Conservation (phyloP, 352 stramenopile species). For the Phytophthora lateralis region DNA sequence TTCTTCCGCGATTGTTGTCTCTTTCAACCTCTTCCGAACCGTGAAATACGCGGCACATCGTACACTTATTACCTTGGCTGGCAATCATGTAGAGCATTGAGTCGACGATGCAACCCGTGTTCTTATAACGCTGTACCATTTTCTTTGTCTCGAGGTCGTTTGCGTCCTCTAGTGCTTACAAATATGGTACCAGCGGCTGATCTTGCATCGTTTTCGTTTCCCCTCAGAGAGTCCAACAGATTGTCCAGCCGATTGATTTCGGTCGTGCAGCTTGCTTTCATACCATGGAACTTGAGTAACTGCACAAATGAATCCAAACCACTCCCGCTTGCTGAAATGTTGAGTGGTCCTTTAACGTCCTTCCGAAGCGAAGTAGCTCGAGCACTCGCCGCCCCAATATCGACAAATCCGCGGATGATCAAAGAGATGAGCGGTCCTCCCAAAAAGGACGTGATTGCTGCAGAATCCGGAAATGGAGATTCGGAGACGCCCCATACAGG, state of each 20-base stretch:
- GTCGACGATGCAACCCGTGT: too few relatives aligned
- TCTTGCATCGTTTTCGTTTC: too few relatives aligned
- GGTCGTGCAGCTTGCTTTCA: background rate
- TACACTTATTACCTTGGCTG: too few relatives aligned
- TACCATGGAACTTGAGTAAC: conserved; percentile 12
- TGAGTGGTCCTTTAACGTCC: background rate
- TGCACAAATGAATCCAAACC: conserved; percentile 1
- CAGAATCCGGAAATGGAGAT: conserved; percentile 4
- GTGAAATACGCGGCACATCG: too few relatives aligned
- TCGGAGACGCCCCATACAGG: conserved; percentile 1
- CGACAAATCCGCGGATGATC: conserved; percentile 3
- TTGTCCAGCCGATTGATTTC: conserved; percentile 4
- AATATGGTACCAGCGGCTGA: background rate
- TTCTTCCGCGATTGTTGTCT: too few relatives aligned
- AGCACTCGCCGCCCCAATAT: conserved; percentile 4
- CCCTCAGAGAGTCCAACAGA: too few relatives aligned
- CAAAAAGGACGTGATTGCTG: conserved; percentile 1
- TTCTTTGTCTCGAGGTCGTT: conserved; percentile 6
- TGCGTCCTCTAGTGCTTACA: background rate
- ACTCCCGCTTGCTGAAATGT: background rate
- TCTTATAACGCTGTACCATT: too few relatives aligned
- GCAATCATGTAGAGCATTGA: too few relatives aligned
- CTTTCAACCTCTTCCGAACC: too few relatives aligned
- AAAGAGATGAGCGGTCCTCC: background rate
- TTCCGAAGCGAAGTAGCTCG: background rate